A percentile compares a stretch with the other conserved stretches of the same genome.
Evolutionary conservation across 1,284 basidiomycete genomes (phyloP).

Genomic region (Papiliotrema terrestris): DNA sequence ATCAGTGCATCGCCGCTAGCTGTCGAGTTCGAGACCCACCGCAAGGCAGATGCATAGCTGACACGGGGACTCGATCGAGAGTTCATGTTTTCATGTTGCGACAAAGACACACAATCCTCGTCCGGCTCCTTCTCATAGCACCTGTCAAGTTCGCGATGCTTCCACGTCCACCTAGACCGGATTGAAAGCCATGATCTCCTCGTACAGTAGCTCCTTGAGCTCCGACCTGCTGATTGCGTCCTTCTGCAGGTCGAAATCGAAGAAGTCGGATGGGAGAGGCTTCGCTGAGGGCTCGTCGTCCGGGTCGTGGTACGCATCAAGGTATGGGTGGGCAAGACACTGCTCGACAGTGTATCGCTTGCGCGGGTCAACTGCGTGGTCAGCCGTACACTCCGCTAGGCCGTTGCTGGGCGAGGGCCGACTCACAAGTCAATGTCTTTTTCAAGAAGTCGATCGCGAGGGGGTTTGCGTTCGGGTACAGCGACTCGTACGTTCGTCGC

Average conservation of each 20-base stretch:
- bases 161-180: background rate
- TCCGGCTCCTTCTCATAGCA: too few species aligned
- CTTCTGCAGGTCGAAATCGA: slow-evolving; percentile 91
- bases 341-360: slow-evolving; percentile 87
- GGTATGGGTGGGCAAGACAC: slow-evolving; percentile 84
- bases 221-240: slow-evolving; percentile 85
- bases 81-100: too few species aligned
- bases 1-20: too few species aligned
- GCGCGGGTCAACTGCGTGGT: slow-evolving; percentile 74
- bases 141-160: too few species aligned
- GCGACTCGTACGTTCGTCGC: slow-evolving; percentile 66
- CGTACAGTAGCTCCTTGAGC: slow-evolving; percentile 58
- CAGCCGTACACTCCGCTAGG: background rate
- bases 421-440: slow-evolving; percentile 70
- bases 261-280: slow-evolving; percentile 84
- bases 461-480: slow-evolving; percentile 84
- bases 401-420: slow-evolving; percentile 52
- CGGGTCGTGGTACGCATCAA: slow-evolving; percentile 83
- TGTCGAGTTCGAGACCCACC: too few species aligned
- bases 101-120: too few species aligned
- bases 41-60: too few species aligned
- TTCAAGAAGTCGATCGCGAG: slow-evolving; percentile 85
- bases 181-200: slow-evolving; percentile 73
- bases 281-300: slow-evolving; percentile 89
- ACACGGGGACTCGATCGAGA: too few species aligned